phyloP scores from a whole-genome alignment of 2,329 filamentous ascomycete species.

The Epichloe uncinata region DNA sequence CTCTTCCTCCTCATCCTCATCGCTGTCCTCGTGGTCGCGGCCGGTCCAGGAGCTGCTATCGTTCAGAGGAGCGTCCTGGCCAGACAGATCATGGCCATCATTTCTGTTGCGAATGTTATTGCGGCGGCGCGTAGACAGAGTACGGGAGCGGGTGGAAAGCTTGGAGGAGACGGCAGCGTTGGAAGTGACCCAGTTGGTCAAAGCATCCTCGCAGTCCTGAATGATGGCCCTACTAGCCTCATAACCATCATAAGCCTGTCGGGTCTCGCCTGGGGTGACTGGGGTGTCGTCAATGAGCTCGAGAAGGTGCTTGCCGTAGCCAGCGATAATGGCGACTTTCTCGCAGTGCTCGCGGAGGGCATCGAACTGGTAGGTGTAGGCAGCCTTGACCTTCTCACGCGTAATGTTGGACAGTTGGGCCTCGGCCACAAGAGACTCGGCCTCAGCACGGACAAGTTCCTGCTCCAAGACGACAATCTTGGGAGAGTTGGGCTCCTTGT shows the following conservation, averaged over 20 bases:
- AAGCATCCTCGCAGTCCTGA: conserved; percentile 93
- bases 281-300: conserved; percentile 94
- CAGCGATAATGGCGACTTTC: conserved; percentile 95
- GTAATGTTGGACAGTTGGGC: conserved; percentile 99
- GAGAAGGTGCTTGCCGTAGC: conserved; percentile 95
- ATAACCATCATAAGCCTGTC: conserved; percentile 92
- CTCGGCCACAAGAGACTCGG: conserved; percentile 96
- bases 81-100: conserved; percentile 66
- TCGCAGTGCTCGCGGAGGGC: conserved; percentile 94
- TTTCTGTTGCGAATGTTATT: conserved; percentile 54
- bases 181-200: conserved; percentile 92
- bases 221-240: conserved; percentile 98
- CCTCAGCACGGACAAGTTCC: conserved; percentile 94
- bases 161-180: conserved; percentile 81
- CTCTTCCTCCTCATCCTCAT: conserved; percentile 49
- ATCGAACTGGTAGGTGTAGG: conserved; percentile 96
- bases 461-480: conserved; percentile 97
- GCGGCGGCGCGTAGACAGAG: conserved; percentile 71
- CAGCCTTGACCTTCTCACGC: conserved; percentile 96
- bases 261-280: conserved; percentile 92
- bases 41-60: conserved; percentile 78
- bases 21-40: conserved; percentile 51
- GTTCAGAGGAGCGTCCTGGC: conserved; percentile 67
- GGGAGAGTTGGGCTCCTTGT: conserved; percentile 97
- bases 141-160: conserved; percentile 77